phyloP scores from a whole-genome alignment of 83 land plant genomes.

The Diphasiastrum complanatum region DNA sequence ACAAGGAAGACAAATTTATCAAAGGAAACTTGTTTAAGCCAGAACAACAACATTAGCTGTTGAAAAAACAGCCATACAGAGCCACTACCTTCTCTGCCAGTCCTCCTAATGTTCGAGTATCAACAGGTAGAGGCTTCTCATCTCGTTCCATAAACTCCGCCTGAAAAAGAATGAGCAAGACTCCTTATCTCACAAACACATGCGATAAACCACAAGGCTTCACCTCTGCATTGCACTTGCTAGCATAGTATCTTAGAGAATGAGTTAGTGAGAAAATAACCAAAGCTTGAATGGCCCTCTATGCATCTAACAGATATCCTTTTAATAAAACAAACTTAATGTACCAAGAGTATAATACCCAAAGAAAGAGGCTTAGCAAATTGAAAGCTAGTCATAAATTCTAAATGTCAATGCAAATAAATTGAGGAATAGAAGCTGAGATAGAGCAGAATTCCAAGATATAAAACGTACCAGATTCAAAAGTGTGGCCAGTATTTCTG shows the following conservation, averaged over 20 bases:
- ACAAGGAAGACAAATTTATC: too few relatives aligned
- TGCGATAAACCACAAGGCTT: too few relatives aligned
- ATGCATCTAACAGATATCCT: too few relatives aligned
- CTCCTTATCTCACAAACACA: not conserved
- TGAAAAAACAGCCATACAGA: conserved; percentile 1
- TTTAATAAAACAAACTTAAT: too few relatives aligned
- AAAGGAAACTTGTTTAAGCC: too few relatives aligned
- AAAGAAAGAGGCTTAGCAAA: not conserved
- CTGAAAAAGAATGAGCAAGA: conserved; percentile 32
- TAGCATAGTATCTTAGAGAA: too few relatives aligned
- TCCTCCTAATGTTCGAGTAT: conserved; percentile 89
- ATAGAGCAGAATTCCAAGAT: not conserved
- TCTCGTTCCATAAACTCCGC: conserved; percentile 99
- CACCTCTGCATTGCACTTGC: too few relatives aligned
- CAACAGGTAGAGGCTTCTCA: conserved; percentile 94
- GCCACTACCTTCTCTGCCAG: conserved; percentile 87
- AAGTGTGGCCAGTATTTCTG: conserved; percentile 95
- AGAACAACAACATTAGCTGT: conserved; percentile 2
- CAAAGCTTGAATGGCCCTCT: too few relatives aligned
- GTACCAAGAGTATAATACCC: not conserved
- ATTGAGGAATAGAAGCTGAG: not conserved
- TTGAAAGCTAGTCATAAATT: conserved; percentile 3
- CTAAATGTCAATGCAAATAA: not conserved
- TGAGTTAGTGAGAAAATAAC: too few relatives aligned
- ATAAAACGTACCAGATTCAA: conserved; percentile 71